These are phyloP conservation scores for Solanum acaule DNA, from an alignment of 257 asterid species.

Conservation along the genomic window DNA sequence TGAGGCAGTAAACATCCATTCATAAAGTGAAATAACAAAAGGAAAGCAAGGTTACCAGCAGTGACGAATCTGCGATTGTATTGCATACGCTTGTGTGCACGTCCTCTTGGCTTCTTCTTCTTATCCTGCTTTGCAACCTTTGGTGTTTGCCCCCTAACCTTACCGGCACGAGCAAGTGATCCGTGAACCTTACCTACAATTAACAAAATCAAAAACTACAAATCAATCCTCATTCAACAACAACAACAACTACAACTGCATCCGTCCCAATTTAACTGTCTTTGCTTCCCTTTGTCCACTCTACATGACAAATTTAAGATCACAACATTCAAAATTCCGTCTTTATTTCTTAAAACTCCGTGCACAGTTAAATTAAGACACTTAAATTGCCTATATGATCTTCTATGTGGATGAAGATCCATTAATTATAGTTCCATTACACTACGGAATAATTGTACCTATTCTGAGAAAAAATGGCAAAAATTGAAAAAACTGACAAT, in stretches of 20 bases:
- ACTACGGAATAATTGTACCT: background rate
- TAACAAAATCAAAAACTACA: background rate
- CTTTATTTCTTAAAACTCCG: background rate
- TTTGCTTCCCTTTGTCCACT: background rate
- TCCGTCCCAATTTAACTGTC: background rate
- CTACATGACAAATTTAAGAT: background rate
- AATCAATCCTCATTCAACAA: background rate
- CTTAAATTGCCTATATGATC: background rate
- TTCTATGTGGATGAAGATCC: background rate
- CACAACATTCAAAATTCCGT: background rate
- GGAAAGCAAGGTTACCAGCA: constrained; percentile 37
- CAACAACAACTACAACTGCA: background rate
- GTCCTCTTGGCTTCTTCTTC: constrained; percentile 93
- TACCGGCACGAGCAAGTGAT: constrained; percentile 92
- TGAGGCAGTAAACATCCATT: background rate
- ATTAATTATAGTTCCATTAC: background rate
- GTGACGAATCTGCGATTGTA: constrained; percentile 92
- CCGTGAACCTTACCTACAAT: constrained; percentile 86
- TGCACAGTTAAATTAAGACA: background rate
- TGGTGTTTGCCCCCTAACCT: constrained; percentile 89
- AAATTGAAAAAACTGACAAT: background rate
- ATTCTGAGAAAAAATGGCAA: background rate
- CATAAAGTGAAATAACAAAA: background rate
- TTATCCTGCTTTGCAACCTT: constrained; percentile 83
- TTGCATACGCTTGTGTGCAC: constrained; percentile 86